Percentiles rank a stretch among this genome's conserved stretches.
These are phyloP conservation scores for Trichoderma reesei DNA, from an alignment of 495 filamentous ascomycete genomes.

Conservation along the genomic window DNA sequence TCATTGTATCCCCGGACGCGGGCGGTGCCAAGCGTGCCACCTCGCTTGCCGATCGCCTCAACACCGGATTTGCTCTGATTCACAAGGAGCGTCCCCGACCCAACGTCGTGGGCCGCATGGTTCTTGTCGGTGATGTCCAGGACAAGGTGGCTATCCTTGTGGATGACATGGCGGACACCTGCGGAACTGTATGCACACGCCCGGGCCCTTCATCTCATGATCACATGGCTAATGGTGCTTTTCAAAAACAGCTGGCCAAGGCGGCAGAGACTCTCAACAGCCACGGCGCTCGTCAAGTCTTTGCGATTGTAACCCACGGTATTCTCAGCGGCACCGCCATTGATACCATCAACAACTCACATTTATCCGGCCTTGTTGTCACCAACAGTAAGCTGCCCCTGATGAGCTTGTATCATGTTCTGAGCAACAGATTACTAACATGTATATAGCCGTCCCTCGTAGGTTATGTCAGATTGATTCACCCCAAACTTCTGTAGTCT, in stretches of 20 bases:
- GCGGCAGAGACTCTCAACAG: slow-evolving; percentile 85
- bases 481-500: background rate
- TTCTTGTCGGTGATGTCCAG: slow-evolving; percentile 71
- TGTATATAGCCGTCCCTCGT: slow-evolving; percentile 2
- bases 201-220: background rate
- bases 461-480: background rate
- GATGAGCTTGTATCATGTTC: background rate
- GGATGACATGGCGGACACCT: slow-evolving; percentile 87
- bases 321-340: slow-evolving; percentile 90
- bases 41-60: slow-evolving; percentile 89
- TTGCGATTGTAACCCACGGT: slow-evolving; percentile 93
- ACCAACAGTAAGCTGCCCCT: slow-evolving; percentile 54
- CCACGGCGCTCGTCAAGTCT: slow-evolving; percentile 76
- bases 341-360: slow-evolving; percentile 76
- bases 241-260: slow-evolving; percentile 56
- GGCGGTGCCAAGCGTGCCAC: slow-evolving; percentile 95
- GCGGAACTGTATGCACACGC: slow-evolving; percentile 42
- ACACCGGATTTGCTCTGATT: slow-evolving; percentile 94
- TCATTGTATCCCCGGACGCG: slow-evolving; percentile 94
- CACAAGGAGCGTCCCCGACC: slow-evolving; percentile 95
- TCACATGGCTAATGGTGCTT: background rate
- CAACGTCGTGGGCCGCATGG: slow-evolving; percentile 95
- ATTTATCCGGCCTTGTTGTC: slow-evolving; percentile 70
- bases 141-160: slow-evolving; percentile 47
- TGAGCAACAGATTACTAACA: background rate